These are phyloP conservation scores for Citrullus mucosospermus DNA, from an alignment of 306 rosid species.

Conservation along the genomic window DNA sequence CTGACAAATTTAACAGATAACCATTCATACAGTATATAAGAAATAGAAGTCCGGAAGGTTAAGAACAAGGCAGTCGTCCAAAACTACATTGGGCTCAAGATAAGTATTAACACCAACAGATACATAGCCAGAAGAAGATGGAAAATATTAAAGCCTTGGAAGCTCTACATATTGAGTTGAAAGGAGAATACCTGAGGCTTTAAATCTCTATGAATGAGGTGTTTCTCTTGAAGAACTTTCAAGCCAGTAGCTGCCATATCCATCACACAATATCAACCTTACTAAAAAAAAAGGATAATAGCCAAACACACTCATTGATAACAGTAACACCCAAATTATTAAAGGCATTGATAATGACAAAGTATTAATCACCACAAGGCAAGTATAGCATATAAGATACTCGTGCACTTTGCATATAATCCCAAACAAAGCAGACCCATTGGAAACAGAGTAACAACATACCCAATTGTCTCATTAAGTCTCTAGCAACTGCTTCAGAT, in stretches of 20 bases:
- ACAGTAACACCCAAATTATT: neutral
- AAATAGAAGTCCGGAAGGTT: neutral
- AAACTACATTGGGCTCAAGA: neutral
- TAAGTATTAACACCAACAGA: neutral
- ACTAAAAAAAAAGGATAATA: neutral
- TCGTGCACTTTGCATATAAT: neutral
- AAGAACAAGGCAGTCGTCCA: neutral
- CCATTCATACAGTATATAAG: neutral
- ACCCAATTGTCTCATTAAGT: slow-evolving; percentile 94
- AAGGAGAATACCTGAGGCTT: slow-evolving; percentile 71
- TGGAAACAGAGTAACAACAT: slow-evolving; percentile 4
- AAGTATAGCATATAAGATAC: neutral
- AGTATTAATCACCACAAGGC: neutral
- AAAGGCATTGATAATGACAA: neutral
- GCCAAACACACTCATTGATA: neutral
- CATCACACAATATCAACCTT: slow-evolving; percentile 10
- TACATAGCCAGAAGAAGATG: neutral
- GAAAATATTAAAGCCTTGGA: slow-evolving; percentile 31
- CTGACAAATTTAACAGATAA: neutral
- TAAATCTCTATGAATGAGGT: slow-evolving; percentile 92
- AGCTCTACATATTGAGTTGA: slow-evolving; percentile 46
- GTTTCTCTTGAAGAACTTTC: slow-evolving; percentile 78
- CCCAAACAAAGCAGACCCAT: neutral
- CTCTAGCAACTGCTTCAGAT: slow-evolving; percentile 61
- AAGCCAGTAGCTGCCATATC: slow-evolving; percentile 55